These are phyloP conservation scores for Scedosporium aurantiacum DNA, from an alignment of 2,329 filamentous ascomycete genomes.

Conservation along the genomic window DNA sequence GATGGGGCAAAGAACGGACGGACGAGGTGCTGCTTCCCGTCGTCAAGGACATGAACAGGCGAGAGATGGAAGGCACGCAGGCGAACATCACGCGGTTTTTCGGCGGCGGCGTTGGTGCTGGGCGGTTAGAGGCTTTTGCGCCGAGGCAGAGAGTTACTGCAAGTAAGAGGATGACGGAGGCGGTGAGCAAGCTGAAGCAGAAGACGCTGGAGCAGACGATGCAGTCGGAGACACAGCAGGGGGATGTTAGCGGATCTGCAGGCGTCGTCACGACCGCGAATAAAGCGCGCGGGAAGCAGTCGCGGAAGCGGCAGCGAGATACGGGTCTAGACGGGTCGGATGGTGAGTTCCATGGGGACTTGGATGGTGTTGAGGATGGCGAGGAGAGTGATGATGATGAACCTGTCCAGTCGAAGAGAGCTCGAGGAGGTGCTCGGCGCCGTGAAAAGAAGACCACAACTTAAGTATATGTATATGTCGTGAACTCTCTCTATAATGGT, in stretches of 20 bases:
- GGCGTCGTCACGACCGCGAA: not conserved
- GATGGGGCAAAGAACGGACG: slow-evolving; percentile 83
- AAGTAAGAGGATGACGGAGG: slow-evolving; percentile 65
- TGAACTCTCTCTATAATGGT: too few relatives aligned
- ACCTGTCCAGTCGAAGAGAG: not conserved
- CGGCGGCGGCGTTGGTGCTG: slow-evolving; percentile 59
- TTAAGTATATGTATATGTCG: not conserved
- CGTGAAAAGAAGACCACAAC: not conserved
- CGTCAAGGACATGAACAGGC: slow-evolving; percentile 85
- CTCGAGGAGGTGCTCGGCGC: not conserved
- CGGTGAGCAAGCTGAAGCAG: slow-evolving; percentile 53
- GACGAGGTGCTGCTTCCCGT: slow-evolving; percentile 95
- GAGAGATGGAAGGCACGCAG: slow-evolving; percentile 84
- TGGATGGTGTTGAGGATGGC: not conserved
- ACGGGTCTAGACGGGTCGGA: not conserved
- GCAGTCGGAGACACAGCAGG: not conserved
- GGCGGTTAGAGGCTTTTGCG: slow-evolving; percentile 56
- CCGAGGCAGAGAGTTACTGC: slow-evolving; percentile 54
- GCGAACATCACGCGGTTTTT: slow-evolving; percentile 94
- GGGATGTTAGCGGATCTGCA: not conserved
- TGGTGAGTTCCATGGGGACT: not conserved
- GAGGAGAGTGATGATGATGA: not conserved
- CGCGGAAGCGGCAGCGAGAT: not conserved
- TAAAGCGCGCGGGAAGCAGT: not conserved
- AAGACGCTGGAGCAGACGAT: slow-evolving; percentile 2